Conservation (phyloP, 2,329 filamentous ascomycete species). For the Hypomyces rosellus region DNA sequence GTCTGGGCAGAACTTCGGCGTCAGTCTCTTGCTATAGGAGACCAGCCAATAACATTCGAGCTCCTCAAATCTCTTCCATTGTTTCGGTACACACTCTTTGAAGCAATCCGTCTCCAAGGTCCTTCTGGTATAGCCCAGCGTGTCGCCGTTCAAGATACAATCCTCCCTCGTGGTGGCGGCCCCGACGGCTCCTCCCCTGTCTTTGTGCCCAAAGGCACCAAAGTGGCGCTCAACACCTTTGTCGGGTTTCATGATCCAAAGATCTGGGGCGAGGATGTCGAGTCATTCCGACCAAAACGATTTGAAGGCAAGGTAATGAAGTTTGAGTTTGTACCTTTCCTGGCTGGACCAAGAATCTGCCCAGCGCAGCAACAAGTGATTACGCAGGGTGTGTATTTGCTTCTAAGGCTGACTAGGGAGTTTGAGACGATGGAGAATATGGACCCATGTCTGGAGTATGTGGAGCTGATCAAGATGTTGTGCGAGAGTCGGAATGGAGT, state of each 20-base stretch:
- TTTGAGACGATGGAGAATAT: too few relatives aligned
- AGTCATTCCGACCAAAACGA: conserved; percentile 35
- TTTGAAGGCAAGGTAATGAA: conserved; percentile 20
- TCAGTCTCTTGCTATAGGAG: conserved; percentile 2
- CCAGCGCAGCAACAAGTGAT: conserved; percentile 18
- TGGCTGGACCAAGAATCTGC: conserved; percentile 17
- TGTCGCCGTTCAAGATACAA: conserved; percentile 31
- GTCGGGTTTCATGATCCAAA: conserved; percentile 31
- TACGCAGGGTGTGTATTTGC: conserved; percentile 17
- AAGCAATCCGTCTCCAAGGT: too few relatives aligned
- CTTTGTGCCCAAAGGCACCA: conserved; percentile 41
- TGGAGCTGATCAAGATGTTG: too few relatives aligned
- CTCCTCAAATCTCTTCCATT: background rate
- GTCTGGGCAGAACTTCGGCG: background rate
- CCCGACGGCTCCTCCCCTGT: conserved; percentile 39
- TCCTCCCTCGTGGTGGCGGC: conserved; percentile 46
- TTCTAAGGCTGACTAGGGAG: background rate
- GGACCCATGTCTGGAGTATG: too few relatives aligned
- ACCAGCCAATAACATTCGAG: conserved; percentile 15
- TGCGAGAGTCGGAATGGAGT: too few relatives aligned
- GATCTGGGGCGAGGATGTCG: conserved; percentile 31
- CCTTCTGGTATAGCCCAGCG: conserved; percentile 7
- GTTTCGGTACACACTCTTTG: too few relatives aligned
- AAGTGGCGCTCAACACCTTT: conserved; percentile 37
- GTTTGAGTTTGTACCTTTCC: conserved; percentile 19